Base-by-base conservation (phyloP, 75 land plant species). In the Sequoiadendron giganteum region DNA sequence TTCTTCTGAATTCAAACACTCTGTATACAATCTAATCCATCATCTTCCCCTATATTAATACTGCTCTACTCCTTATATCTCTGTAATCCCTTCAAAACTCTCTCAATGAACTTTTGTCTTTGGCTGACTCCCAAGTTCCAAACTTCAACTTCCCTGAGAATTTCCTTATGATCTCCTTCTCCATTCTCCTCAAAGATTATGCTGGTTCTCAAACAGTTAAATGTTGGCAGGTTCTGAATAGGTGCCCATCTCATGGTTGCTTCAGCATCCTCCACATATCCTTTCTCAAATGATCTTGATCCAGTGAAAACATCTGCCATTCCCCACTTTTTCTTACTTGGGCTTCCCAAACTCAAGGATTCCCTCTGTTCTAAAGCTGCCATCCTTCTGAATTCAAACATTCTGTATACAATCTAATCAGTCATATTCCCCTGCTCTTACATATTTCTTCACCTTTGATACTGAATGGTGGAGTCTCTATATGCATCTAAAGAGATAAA, bases 191-290 rank as follows among this genome's bases (percentile, higher is more conserved):
- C 42, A 39, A 40, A 43, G 0, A 82, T 82, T 0, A 82, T 34
- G 25, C 84, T 40, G 3, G 84, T 82, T 43, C 96, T 86, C 42
- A 95, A 54, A 14, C 96, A 88, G 84, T 95, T 90, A 85, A 93
- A 95, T 2, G 97, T 94, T 16, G 97, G 97, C 3, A 96, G 87
- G 87, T 88, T 93, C 89, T 96, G 95, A 5, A 96, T 68, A 21
- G 97, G 96, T 8, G 97, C 96, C 97, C 96, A 96, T 81, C 87
- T 81, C 10, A 96, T 88, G 1, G 97, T 94, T 75, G 94, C 93
- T 61, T 94, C 95, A 86, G 90, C 91, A 76, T 95, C 97, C 32
- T 82, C 84, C 42, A 82, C 43, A 7, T n/a, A 2, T 39, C 15
- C n/a, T 39, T 16, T 82, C 43, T 10, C 11, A 21, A 18, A 25